Evolutionary conservation across 257 asterid species (phyloP).

Genomic region (Solanum arcanum): DNA sequence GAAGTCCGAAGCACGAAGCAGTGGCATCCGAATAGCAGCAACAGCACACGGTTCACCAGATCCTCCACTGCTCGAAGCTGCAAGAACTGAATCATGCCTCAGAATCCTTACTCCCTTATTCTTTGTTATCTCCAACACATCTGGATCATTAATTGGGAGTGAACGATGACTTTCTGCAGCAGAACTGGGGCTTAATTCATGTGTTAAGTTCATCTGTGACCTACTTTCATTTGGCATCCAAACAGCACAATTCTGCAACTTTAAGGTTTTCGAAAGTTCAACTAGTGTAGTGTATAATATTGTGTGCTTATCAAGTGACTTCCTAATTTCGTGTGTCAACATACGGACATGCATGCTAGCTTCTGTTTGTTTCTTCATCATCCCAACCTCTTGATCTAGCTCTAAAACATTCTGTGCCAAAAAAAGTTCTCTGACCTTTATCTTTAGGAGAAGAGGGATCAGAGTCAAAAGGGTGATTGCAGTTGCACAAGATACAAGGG

Average conservation of each 20-base stretch:
- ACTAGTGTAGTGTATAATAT: conserved; percentile 33
- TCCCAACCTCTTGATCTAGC: conserved; percentile 37
- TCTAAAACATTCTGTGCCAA: conserved; percentile 33
- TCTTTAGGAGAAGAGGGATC: conserved; percentile 28
- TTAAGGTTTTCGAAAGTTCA: conserved; percentile 32
- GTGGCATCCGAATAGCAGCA: conserved; percentile 34
- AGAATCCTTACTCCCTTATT: conserved; percentile 29
- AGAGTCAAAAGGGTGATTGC: conserved; percentile 32
- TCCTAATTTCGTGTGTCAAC: conserved; percentile 35
- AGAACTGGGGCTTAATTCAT: conserved; percentile 21
- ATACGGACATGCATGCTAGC: conserved; percentile 37
- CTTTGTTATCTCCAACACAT: conserved; percentile 24
- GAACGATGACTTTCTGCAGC: conserved; percentile 5
- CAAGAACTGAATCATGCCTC: conserved; percentile 24
- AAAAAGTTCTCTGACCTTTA: conserved; percentile 33
- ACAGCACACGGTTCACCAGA: conserved; percentile 20
- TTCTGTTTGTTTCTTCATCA: conserved; percentile 35
- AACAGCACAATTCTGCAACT: conserved; percentile 38
- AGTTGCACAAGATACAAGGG: conserved; percentile 40
- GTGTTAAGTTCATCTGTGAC: conserved; percentile 30
- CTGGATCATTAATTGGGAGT: conserved; percentile 26
- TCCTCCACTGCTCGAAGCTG: conserved; percentile 23
- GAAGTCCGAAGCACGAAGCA: conserved; percentile 29
- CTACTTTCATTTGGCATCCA: conserved; percentile 37
- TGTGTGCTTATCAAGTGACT: conserved; percentile 34